Base-by-base conservation (phyloP, 1,139 yeast species). In the Meyerozyma guilliermondii region DNA sequence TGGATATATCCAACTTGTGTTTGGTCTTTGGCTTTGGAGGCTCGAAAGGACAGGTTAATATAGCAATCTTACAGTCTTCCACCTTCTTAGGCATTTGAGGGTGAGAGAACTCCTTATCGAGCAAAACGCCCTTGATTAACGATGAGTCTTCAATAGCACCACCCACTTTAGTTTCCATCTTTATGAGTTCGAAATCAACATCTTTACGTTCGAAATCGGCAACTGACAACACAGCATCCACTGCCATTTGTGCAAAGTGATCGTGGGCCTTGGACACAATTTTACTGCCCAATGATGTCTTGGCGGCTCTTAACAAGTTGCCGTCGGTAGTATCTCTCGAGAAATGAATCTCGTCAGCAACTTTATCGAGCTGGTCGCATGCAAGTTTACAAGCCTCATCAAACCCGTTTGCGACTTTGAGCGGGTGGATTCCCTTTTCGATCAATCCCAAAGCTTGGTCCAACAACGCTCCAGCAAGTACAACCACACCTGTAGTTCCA, bases 21-120 rank as follows among this genome's bases (percentile, higher is more conserved):
- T 92, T 92, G 17, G 99, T 94, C 71, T 92, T 94, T 54, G 98
- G 99, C 68, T 92, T 92, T 55, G 99, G 99, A 36, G 99, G 99
- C 71, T 92, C 99, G 62, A 92, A 92, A 55, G 99, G 98, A 70
- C 98, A 91, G 2, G 99, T 92, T 61, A 92, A 76, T 52, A 92
- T 91, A 41, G 98, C 98, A 51, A 94, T 76, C 62, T 85, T 87
- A 50, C 91, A 95, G 64, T 91, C 86, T 46, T 77, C 74, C 38
- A 92, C 77, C 42, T 66, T 66, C 59, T 87, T 87, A 39, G 96
- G 92, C 98, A 94, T 94, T 66, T 94, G 98, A 7, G 98, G 97
- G 65, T 94, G 98, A 5, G 97, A 88, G 67, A 91, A 91, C 58
- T 92, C 98, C 69, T 92, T 94, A 63, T 92, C 98, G 46, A 92